Evolutionary conservation across 495 filamentous ascomycete genomes (phyloP).

Genomic region (Melanomma pulvis-pyrius): DNA sequence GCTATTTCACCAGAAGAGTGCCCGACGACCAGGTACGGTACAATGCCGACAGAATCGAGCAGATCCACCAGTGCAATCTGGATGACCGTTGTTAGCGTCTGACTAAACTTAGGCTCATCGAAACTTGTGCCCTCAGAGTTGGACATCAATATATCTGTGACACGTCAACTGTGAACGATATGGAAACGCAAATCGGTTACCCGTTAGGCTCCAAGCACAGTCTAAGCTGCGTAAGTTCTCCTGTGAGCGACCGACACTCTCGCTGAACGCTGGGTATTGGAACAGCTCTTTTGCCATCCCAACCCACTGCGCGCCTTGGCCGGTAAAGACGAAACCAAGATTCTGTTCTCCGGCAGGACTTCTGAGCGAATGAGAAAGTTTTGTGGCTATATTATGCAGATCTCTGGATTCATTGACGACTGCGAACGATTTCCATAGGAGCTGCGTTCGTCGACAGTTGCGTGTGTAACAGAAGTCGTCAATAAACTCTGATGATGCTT

Average conservation of each 20-base stretch:
- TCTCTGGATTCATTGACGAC: not conserved
- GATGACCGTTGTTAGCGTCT: conserved; percentile 6
- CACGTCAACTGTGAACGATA: not conserved
- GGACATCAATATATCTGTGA: not conserved
- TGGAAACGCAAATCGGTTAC: not conserved
- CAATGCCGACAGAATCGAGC: not conserved
- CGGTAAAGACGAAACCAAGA: conserved; percentile 51
- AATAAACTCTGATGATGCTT: not conserved
- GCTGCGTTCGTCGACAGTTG: not conserved
- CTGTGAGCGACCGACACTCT: conserved; percentile 9
- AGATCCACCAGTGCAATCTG: conserved; percentile 24
- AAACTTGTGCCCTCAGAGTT: not conserved
- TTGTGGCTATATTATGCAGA: not conserved
- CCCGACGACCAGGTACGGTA: conserved; percentile 8
- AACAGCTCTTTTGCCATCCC: conserved; percentile 54
- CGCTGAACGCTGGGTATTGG: not conserved
- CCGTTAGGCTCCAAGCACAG: not conserved
- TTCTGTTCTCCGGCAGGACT: not conserved
- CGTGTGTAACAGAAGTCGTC: not conserved
- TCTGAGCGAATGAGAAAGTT: not conserved
- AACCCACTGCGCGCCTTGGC: conserved; percentile 71
- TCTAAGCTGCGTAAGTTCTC: not conserved
- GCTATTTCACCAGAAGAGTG: conserved; percentile 30
- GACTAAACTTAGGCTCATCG: conserved; percentile 21
- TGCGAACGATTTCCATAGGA: not conserved